These are phyloP conservation scores for Mycena rosella DNA, from an alignment of 768 basidiomycete species.

Conservation along the genomic window DNA sequence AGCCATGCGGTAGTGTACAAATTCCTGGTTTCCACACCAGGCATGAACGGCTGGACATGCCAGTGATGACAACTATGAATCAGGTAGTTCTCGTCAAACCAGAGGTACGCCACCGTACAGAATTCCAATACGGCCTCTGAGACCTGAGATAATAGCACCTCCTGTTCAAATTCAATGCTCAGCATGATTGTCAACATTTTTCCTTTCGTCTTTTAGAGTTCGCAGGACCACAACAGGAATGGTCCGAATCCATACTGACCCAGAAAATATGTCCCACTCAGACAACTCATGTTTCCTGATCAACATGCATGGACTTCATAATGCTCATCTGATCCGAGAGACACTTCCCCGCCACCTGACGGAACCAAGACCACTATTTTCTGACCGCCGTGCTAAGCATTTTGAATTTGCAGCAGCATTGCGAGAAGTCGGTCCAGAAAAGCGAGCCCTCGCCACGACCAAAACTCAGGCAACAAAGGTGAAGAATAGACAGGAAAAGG, in stretches of 20 bases:
- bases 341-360: neutral
- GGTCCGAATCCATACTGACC: too few species aligned
- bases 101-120: neutral
- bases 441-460: neutral
- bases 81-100: neutral
- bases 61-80: neutral
- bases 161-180: neutral
- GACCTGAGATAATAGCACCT: neutral
- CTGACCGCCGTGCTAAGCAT: neutral
- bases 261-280: neutral
- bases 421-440: slow-evolving; percentile 1
- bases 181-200: neutral
- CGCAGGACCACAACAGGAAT: too few species aligned
- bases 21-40: neutral
- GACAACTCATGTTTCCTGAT: neutral
- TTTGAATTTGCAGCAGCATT: slow-evolving; percentile 2
- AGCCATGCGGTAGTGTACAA: neutral
- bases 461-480: neutral
- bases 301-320: slow-evolving; percentile 10
- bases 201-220: too few species aligned
- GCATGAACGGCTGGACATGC: neutral
- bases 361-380: neutral
- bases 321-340: slow-evolving; percentile 6
- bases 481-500: slow-evolving; percentile 2
- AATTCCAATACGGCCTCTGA: too few species aligned